These are phyloP conservation scores for Metschnikowia peoriensis DNA, from an alignment of 805 yeast species.

Conservation along the genomic window DNA sequence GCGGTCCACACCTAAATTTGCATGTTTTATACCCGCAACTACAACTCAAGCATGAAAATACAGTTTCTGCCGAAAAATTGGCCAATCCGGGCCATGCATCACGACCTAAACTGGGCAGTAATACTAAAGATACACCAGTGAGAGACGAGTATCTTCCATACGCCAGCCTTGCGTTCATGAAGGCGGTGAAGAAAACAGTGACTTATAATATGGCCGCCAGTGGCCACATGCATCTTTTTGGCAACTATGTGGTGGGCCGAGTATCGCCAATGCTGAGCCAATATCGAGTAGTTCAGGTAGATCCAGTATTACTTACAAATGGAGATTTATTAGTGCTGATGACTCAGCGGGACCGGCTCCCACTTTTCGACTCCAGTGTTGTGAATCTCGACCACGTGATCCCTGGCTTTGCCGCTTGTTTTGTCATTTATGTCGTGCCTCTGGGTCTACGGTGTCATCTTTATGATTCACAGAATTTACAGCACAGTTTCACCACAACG, in stretches of 20 bases:
- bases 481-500: slow-evolving; percentile 24
- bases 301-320: slow-evolving; percentile 36
- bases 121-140: not conserved
- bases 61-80: slow-evolving; percentile 25
- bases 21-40: slow-evolving; percentile 24
- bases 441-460: slow-evolving; percentile 45
- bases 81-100: slow-evolving; percentile 30
- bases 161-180: slow-evolving; percentile 36
- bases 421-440: slow-evolving; percentile 40
- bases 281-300: slow-evolving; percentile 31
- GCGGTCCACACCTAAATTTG: not conserved
- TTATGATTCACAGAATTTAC: slow-evolving; percentile 27
- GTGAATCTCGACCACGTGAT: slow-evolving; percentile 16
- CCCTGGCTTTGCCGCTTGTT: slow-evolving; percentile 20
- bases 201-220: slow-evolving; percentile 31
- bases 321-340: slow-evolving; percentile 40
- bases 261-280: slow-evolving; percentile 10
- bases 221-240: slow-evolving; percentile 31
- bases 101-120: slow-evolving; percentile 5
- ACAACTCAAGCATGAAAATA: slow-evolving; percentile 21
- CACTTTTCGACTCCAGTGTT: slow-evolving; percentile 28
- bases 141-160: slow-evolving; percentile 29
- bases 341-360: slow-evolving; percentile 23
- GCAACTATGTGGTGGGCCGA: slow-evolving; percentile 29
- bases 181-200: slow-evolving; percentile 39